Evolutionary conservation across 2,329 filamentous ascomycete genomes (phyloP), one percentile per base, ranked within the genome.

Genomic region (Venturia asperata): DNA sequence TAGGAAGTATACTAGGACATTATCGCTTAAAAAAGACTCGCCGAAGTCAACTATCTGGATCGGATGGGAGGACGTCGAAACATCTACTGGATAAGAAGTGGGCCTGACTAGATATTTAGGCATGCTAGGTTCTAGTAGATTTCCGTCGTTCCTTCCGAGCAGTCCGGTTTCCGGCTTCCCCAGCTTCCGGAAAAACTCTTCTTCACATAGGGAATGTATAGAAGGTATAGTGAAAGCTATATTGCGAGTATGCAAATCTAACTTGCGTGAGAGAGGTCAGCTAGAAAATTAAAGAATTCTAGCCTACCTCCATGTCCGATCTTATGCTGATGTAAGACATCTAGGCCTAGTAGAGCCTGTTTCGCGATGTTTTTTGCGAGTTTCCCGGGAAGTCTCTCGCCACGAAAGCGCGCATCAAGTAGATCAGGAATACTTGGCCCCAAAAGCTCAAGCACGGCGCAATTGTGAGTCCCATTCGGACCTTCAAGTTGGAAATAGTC

Each of bases 401-500:
- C 68, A 68, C 68, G 27, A 65, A 75, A 75, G 21, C 71, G 72
- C 11, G 69, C 67, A 61, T 62, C 39, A 24, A 78, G 72, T 66
- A 74, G 68, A 60, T 74, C 70, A 13, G 76, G 72, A 21, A 79
- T 71, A 68, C 70, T 79, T 9, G 77, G 73, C 1, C 77, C 77
- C 37, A 79, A 64, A n/a, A 77, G 69, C 52, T 79, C 74, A 58
- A 76, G 73, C 6, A 81, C 75, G 0, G 81, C 69, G 68, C 79
- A 82, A n/a, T 72, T 67, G 67, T 82, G 79, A 2, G 41, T 71
- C 13, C 79, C 78, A 69, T 82, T 82, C 7, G 78, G 78, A 11
- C 80, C 78, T 1, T 68, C 52, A 56, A 77, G 62, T 9, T 74
- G 45, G 45, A 81, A 81, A 21, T 71, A 30, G 67, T 79, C 74